These are phyloP conservation scores for Talaromyces sp. DNA, from an alignment of 2,329 filamentous ascomycete genomes.

Conservation along the genomic window DNA sequence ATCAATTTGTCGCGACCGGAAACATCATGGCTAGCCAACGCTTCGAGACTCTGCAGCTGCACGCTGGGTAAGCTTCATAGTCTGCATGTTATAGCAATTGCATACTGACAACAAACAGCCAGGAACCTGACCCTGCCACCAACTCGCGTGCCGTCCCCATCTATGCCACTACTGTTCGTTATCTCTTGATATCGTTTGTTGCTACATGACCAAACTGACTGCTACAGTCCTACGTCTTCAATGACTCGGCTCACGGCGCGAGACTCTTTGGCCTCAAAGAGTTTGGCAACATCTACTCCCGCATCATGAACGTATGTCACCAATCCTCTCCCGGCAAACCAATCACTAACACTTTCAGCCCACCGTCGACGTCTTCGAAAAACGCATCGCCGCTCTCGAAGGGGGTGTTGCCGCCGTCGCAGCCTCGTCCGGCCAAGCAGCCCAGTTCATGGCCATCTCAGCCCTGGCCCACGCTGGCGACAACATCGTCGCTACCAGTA, in stretches of 20 bases:
- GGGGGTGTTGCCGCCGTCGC: constrained; percentile 85
- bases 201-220: neutral
- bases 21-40: constrained; percentile 43
- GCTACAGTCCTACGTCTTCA: constrained; percentile 77
- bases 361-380: constrained; percentile 93
- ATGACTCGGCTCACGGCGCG: constrained; percentile 93
- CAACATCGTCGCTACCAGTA: constrained; percentile 88
- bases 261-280: constrained; percentile 96
- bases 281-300: constrained; percentile 95
- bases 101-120: constrained; percentile 49
- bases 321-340: too few species aligned
- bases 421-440: constrained; percentile 79
- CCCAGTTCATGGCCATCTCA: constrained; percentile 85
- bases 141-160: constrained; percentile 92
- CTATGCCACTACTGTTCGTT: constrained; percentile 75
- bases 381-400: constrained; percentile 91
- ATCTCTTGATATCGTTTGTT: neutral
- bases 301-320: constrained; percentile 78
- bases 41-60: constrained; percentile 83
- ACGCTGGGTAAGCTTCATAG: constrained; percentile 64
- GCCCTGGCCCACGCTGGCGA: constrained; percentile 84
- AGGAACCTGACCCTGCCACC: constrained; percentile 74
- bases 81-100: neutral
- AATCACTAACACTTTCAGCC: constrained; percentile 52
- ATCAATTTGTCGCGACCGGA: neutral